phyloP scores from a whole-genome alignment of 352 stramenopile species.

The Globisporangium middletonii region DNA sequence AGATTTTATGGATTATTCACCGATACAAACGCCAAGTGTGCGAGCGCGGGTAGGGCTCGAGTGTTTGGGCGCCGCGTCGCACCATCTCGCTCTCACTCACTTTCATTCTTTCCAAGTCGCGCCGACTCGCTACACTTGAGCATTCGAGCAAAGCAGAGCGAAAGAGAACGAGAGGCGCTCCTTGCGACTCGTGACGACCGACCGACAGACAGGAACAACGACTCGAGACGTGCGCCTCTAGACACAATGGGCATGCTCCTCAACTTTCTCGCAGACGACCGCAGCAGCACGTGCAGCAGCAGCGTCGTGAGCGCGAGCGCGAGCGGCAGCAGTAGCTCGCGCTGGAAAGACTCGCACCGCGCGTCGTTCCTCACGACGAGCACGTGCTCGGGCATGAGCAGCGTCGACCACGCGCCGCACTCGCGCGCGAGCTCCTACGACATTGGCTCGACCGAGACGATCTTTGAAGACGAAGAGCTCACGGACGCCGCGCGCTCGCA shows the following conservation, averaged over 20 bases:
- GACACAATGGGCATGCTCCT: slow-evolving; percentile 7
- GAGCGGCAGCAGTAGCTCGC: not conserved
- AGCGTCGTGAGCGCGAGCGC: not conserved
- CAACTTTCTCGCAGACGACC: slow-evolving; percentile 4
- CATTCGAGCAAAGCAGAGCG: too few relatives aligned
- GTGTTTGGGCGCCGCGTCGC: too few relatives aligned
- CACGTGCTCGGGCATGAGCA: slow-evolving; percentile 36
- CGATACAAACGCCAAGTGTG: too few relatives aligned
- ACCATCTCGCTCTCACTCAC: too few relatives aligned
- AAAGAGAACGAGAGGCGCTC: too few relatives aligned
- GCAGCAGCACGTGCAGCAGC: slow-evolving; percentile 6
- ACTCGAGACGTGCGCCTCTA: not conserved
- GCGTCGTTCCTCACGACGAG: slow-evolving; percentile 41
- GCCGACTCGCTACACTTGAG: too few relatives aligned
- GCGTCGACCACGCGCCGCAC: slow-evolving; percentile 3
- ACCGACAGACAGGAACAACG: too few relatives aligned
- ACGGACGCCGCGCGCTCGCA: slow-evolving; percentile 17
- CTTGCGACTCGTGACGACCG: not conserved
- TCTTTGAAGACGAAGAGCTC: slow-evolving; percentile 28
- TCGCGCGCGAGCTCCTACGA: slow-evolving; percentile 15
- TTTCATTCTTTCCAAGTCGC: too few relatives aligned
- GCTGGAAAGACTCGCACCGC: slow-evolving; percentile 22
- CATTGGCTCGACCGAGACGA: slow-evolving; percentile 22
- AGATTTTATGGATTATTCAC: too few relatives aligned
- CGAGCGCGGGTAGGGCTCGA: too few relatives aligned